These are phyloP conservation scores for Agrocybe pediades DNA, from an alignment of 768 basidiomycete genomes.

Conservation along the genomic window DNA sequence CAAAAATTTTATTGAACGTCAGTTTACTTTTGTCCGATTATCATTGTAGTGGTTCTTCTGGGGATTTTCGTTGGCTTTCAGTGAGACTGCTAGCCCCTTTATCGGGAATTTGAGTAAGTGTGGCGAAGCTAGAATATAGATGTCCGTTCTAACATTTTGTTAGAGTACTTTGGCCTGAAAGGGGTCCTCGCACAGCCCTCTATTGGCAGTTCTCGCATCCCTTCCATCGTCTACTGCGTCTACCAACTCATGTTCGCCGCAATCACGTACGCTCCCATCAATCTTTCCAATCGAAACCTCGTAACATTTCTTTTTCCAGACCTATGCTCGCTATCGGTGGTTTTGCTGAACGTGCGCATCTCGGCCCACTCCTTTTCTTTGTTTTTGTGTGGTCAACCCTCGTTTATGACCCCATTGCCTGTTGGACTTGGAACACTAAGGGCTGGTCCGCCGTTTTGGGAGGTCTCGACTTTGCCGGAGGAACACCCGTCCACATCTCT, in stretches of 20 bases:
- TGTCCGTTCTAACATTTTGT: not conserved
- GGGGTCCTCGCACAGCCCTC: conserved; percentile 77
- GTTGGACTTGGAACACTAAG: conserved; percentile 93
- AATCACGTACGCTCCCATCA: conserved; percentile 60
- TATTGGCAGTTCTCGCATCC: conserved; percentile 69
- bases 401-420: conserved; percentile 93
- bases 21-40: no score
- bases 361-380: conserved; percentile 88
- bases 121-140: not conserved
- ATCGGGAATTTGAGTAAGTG: conserved; percentile 83
- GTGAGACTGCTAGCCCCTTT: conserved; percentile 66
- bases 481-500: conserved; percentile 97
- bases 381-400: conserved; percentile 89
- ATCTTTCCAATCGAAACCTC: not conserved
- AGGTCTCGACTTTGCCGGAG: conserved; percentile 92
- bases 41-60: conserved; percentile 98
- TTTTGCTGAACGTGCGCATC: conserved; percentile 86
- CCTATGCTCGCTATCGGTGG: conserved; percentile 92
- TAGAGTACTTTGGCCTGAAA: conserved; percentile 83
- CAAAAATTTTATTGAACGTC: no score
- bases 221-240: conserved; percentile 76
- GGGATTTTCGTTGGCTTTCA: conserved; percentile 94
- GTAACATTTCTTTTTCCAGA: conserved; percentile 31
- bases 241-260: conserved; percentile 94
- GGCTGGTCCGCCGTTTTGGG: conserved; percentile 78